Conservation (phyloP, 2,329 filamentous ascomycete species). For the Fusarium tanahbumbuense region DNA sequence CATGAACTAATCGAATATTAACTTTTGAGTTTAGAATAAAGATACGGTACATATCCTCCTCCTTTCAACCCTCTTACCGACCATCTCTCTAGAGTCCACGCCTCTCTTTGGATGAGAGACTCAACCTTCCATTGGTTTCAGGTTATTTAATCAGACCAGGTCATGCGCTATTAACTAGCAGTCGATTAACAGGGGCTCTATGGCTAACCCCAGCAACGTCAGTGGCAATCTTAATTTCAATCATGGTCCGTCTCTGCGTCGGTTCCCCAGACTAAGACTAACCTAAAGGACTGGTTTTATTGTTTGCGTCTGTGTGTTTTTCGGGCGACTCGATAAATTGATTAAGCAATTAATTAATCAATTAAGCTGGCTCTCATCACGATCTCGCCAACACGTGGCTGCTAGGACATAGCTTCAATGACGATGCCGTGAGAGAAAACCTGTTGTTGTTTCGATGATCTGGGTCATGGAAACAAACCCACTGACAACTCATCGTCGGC, state of each 20-base stretch:
- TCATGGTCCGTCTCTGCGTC: background rate
- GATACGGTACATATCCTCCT: background rate
- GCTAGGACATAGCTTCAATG: background rate
- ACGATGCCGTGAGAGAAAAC: background rate
- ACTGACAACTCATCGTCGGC: conserved; percentile 23
- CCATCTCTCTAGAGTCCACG: background rate
- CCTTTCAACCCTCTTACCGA: background rate
- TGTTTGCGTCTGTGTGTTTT: background rate
- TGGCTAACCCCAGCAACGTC: conserved; percentile 21
- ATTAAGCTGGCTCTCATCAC: background rate
- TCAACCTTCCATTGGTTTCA: conserved; percentile 30
- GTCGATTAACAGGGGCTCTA: conserved; percentile 12
- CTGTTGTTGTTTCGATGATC: background rate
- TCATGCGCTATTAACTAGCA: conserved; percentile 30
- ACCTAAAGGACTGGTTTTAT: background rate
- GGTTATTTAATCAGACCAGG: conserved; percentile 33
- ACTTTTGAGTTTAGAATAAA: background rate
- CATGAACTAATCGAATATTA: background rate
- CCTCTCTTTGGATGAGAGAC: conserved; percentile 8
- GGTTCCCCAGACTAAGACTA: conserved; percentile 17
- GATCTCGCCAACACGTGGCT: background rate
- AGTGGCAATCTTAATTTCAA: conserved; percentile 41
- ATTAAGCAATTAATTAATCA: background rate
- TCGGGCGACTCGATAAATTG: background rate
- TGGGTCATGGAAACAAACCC: background rate